Evolutionary conservation across 139 green algal species (phyloP), one percentile per base, ranked within the genome.

Genomic region (Chlorella sorokiniana): DNA sequence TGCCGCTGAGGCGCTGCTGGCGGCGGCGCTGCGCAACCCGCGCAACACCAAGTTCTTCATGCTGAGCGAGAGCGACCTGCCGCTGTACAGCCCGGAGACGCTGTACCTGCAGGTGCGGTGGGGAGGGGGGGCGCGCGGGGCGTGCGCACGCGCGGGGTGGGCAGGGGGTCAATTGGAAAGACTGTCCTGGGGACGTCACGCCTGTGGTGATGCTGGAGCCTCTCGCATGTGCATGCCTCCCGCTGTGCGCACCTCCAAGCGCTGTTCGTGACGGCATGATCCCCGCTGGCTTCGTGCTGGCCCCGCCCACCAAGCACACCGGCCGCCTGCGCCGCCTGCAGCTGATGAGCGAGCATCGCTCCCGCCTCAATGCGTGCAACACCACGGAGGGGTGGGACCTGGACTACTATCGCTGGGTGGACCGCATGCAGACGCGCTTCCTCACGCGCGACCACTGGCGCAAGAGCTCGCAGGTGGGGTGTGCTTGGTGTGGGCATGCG

Each of bases 41-140:
- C 69, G 69, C 44, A 87, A 86, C 42, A 68, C 81, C 40, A 82
- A 84, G 52, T 87, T 89, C 75, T 22, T 89, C 63, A 84, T 85
- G 76, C 40, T 89, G 4, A 71, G 37, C 4, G 85, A 89, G 76
- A 69, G 76, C 0, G 82, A 80, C 61, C 61, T 87, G 63, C 85
- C 85, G 45, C 48, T 89, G 35, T 89, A 89, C 85, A 71, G 72
- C 14, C 86, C 86, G 18, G 56, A 82, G 9, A 69, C 79, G 45
- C 29, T 86, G 23, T 87, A 85, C 35, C n/a, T 35, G 56, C 82
- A 89, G 68, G 75, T 71, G 41, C n/a, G 71, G 16, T 4, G n/a
- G 23, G 35, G 33, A 25, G 20, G 22, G 67, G 31, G 8, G 35
- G 38, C 38, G 16, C 44, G 2, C 10, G 45, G n/a, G 31, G 69